Conservation (phyloP, 2,329 filamentous ascomycete species). For the Sphaerulina musiva region DNA sequence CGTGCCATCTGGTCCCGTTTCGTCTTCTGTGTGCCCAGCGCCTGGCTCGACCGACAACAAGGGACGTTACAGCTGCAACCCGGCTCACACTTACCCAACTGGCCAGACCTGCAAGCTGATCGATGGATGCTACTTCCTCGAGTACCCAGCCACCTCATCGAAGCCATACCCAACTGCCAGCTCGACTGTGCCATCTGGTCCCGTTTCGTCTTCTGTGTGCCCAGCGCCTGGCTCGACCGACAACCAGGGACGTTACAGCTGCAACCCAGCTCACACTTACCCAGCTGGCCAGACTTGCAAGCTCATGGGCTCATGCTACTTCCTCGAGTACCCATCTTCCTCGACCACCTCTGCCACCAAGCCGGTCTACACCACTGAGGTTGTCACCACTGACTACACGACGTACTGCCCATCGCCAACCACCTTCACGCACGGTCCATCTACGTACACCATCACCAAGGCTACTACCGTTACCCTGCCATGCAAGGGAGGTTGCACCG, state of each 20-base stretch:
- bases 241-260: slow-evolving; percentile 1
- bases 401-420: slow-evolving; percentile 68
- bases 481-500: slow-evolving; percentile 11
- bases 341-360: background rate
- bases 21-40: slow-evolving; percentile 1
- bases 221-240: background rate
- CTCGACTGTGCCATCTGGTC: background rate
- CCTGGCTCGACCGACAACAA: background rate
- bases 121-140: slow-evolving; percentile 5
- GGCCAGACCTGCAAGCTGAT: slow-evolving; percentile 16
- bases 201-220: background rate
- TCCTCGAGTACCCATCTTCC: background rate
- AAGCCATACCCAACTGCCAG: background rate
- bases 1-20: background rate
- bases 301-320: slow-evolving; percentile 10
- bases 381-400: slow-evolving; percentile 51
- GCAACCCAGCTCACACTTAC: slow-evolving; percentile 19
- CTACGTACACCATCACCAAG: slow-evolving; percentile 61
- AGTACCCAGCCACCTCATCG: slow-evolving; percentile 1
- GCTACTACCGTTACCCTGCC: slow-evolving; percentile 24
- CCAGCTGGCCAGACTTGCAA: slow-evolving; percentile 17
- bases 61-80: slow-evolving; percentile 11
- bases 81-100: slow-evolving; percentile 18
- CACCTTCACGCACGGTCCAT: slow-evolving; percentile 54
- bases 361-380: slow-evolving; percentile 47